Evolutionary conservation across 2,329 filamentous ascomycete species (phyloP).

Genomic region (Neonectria magnoliae): DNA sequence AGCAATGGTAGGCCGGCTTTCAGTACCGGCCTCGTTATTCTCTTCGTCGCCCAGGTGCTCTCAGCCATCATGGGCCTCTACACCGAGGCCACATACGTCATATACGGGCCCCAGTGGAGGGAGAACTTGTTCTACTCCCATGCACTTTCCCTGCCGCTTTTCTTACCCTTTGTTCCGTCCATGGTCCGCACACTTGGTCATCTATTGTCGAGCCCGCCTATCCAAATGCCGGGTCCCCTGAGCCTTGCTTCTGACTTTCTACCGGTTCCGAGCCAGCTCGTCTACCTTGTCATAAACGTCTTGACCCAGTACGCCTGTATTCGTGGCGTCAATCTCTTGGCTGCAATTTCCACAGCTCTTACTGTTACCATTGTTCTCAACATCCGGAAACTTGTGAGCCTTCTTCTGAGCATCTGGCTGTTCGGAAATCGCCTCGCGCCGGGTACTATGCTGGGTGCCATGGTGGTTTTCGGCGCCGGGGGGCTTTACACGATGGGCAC

Average conservation of each 20-base stretch:
- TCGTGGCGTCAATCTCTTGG: conserved; percentile 93
- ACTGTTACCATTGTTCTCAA: conserved; percentile 98
- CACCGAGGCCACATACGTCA: conserved; percentile 87
- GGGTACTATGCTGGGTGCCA: conserved; percentile 82
- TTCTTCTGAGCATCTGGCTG: conserved; percentile 90
- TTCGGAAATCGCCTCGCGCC: conserved; percentile 86
- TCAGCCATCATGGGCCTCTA: conserved; percentile 96
- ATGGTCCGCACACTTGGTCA: conserved; percentile 71
- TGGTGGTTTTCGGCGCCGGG: conserved; percentile 90
- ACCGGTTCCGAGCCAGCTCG: conserved; percentile 72
- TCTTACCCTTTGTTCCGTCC: conserved; percentile 75
- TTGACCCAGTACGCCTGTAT: conserved; percentile 95
- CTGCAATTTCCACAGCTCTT: conserved; percentile 86
- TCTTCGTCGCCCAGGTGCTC: conserved; percentile 88
- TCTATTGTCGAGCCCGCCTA: conserved; percentile 71
- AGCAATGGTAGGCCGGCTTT: conserved; percentile 44
- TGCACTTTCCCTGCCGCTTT: conserved; percentile 78
- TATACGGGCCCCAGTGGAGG: conserved; percentile 89
- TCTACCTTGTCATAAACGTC: conserved; percentile 79
- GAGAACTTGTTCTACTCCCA: conserved; percentile 97
- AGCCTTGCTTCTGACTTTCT: conserved; percentile 19
- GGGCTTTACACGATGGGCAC: conserved; percentile 87
- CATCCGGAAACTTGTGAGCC: conserved; percentile 90
- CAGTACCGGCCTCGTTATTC: conserved; percentile 77
- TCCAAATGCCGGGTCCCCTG: conserved; percentile 49